These are phyloP conservation scores for Stygiomarasmius scandens DNA, from an alignment of 1,284 basidiomycete genomes.

Conservation along the genomic window DNA sequence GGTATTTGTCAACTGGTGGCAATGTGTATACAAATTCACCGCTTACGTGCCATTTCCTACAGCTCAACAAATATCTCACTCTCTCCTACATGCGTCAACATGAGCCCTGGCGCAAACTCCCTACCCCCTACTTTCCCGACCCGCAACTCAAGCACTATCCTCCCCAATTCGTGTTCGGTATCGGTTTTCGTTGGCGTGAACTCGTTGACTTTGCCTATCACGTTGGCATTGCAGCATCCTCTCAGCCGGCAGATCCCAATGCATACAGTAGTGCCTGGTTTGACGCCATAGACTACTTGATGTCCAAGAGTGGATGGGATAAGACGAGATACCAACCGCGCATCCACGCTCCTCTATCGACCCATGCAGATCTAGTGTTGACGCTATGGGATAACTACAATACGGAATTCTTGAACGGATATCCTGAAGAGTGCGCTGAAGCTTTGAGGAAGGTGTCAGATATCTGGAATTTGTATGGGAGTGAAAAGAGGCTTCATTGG, in stretches of 20 bases:
- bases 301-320: not conserved
- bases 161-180: not conserved
- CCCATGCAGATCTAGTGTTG: not conserved
- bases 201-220: not conserved
- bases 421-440: too few relatives aligned
- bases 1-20: too few relatives aligned
- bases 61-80: not conserved
- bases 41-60: too few relatives aligned
- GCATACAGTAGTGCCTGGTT: not conserved
- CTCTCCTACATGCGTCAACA: not conserved
- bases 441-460: too few relatives aligned
- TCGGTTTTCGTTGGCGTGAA: not conserved
- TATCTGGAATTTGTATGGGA: too few relatives aligned
- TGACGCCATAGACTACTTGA: not conserved
- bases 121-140: not conserved
- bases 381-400: not conserved
- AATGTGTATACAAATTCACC: too few relatives aligned
- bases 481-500: too few relatives aligned
- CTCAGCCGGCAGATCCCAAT: not conserved
- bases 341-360: not conserved
- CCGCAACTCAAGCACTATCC: not conserved
- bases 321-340: not conserved
- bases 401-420: not conserved
- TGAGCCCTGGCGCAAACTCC: not conserved
- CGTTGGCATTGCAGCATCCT: not conserved